A percentile compares a stretch with the other conserved stretches of the same genome.
phyloP scores from a whole-genome alignment of 192 early-diverging fungal genomes.

The Phlyctochytrium planicorne region DNA sequence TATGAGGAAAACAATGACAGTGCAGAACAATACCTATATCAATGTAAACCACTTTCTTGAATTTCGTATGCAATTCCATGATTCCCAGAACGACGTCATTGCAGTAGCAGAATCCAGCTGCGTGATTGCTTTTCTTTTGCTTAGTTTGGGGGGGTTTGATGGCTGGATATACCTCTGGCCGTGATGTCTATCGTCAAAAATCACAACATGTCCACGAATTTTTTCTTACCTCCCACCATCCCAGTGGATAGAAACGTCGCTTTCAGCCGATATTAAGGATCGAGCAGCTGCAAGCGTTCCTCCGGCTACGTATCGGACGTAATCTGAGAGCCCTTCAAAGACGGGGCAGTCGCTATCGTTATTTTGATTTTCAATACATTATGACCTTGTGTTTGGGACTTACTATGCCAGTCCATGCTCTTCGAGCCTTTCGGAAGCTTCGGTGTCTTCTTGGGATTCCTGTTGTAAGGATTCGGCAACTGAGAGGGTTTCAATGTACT shows the following conservation, averaged over 20 bases:
- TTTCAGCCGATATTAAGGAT: constrained; percentile 55
- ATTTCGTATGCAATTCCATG: constrained; percentile 55
- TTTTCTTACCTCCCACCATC: constrained; percentile 80
- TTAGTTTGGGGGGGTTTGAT: background rate
- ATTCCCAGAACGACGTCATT: constrained; percentile 91
- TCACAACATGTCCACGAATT: background rate
- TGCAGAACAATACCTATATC: constrained; percentile 40
- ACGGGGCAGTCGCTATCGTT: constrained; percentile 33
- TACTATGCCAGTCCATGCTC: constrained; percentile 33
- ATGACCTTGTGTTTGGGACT: background rate
- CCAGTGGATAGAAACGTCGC: constrained; percentile 82
- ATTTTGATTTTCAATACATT: background rate
- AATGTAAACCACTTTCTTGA: constrained; percentile 44
- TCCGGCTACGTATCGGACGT: constrained; percentile 23
- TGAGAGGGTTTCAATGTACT: constrained; percentile 16
- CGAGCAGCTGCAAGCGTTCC: constrained; percentile 55
- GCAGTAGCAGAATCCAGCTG: constrained; percentile 94
- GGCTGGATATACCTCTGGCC: constrained; percentile 5
- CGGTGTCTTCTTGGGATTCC: constrained; percentile 9
- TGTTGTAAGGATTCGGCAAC: constrained; percentile 4
- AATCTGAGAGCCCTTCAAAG: constrained; percentile 25
- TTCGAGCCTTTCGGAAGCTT: constrained; percentile 18
- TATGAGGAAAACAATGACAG: constrained; percentile 38
- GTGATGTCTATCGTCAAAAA: constrained; percentile 1
- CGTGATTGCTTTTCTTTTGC: constrained; percentile 69